Percentiles rank a stretch among this genome's conserved stretches.
Conservation (phyloP, 208 protist species). For the Trichomonas gallinae region DNA sequence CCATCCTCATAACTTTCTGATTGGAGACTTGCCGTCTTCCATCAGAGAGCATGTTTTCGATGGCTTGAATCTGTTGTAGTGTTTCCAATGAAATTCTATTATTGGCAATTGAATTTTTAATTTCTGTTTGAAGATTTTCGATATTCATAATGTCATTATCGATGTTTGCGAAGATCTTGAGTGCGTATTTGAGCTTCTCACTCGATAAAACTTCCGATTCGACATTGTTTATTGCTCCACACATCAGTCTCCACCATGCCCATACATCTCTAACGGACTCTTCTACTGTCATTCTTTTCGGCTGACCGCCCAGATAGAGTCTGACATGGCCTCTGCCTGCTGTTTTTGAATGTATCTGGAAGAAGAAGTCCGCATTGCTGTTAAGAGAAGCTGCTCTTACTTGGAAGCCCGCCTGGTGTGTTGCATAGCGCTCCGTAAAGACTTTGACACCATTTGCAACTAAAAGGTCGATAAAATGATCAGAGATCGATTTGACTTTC, state of each 20-base stretch:
- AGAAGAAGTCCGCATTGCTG: background rate
- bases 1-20: background rate
- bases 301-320: background rate
- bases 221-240: background rate
- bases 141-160: background rate
- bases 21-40: background rate
- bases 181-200: background rate
- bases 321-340: background rate
- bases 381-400: background rate
- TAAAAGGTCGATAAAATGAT: background rate
- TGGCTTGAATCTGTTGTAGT: background rate
- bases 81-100: too few relatives aligned
- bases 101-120: background rate
- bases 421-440: background rate
- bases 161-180: background rate
- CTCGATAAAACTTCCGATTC: background rate
- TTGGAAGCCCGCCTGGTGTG: background rate
- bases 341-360: conserved; percentile 8
- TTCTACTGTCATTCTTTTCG: background rate
- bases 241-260: background rate
- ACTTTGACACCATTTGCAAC: background rate
- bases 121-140: background rate
- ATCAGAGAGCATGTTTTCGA: background rate
- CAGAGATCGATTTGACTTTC: background rate
- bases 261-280: background rate